Evolutionary conservation across 148 eudicot genomes (phyloP).

Genomic region (Hydrangea macrophylla): DNA sequence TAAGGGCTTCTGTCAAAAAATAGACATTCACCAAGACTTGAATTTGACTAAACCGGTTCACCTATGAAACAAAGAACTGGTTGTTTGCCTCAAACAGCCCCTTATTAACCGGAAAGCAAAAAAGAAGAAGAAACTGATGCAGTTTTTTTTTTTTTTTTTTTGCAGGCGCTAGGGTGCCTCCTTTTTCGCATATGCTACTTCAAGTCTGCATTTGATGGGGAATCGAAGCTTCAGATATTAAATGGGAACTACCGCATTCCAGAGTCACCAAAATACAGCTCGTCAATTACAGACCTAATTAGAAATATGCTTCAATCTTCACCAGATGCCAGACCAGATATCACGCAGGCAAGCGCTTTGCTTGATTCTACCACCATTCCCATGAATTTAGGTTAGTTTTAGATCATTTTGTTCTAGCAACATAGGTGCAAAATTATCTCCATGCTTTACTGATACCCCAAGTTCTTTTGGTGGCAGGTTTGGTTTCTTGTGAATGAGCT

Average conservation of each 20-base stretch:
- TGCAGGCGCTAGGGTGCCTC: slow-evolving; percentile 95
- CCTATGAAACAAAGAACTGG: too few relatives aligned
- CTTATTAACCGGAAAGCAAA: too few relatives aligned
- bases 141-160: slow-evolving; percentile 7
- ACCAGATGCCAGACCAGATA: slow-evolving; percentile 93
- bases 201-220: slow-evolving; percentile 98
- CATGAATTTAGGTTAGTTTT: slow-evolving; percentile 77
- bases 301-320: slow-evolving; percentile 91
- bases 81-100: too few relatives aligned
- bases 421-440: slow-evolving; percentile 28
- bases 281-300: slow-evolving; percentile 61
- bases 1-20: too few relatives aligned
- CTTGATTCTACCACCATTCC: slow-evolving; percentile 83
- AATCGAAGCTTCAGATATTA: slow-evolving; percentile 92
- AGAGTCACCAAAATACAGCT: slow-evolving; percentile 83
- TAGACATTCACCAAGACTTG: too few relatives aligned
- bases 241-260: slow-evolving; percentile 98
- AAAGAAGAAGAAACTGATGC: too few relatives aligned
- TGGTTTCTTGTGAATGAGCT: slow-evolving; percentile 96
- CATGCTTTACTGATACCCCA: slow-evolving; percentile 15
- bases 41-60: too few relatives aligned
- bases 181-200: slow-evolving; percentile 92
- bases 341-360: slow-evolving; percentile 98
- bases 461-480: slow-evolving; percentile 48
- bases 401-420: slow-evolving; percentile 34